Percentiles rank a stretch among this genome's conserved stretches.
phyloP scores from a whole-genome alignment of 1,284 basidiomycete species.

The Sporisorium sorghi region DNA sequence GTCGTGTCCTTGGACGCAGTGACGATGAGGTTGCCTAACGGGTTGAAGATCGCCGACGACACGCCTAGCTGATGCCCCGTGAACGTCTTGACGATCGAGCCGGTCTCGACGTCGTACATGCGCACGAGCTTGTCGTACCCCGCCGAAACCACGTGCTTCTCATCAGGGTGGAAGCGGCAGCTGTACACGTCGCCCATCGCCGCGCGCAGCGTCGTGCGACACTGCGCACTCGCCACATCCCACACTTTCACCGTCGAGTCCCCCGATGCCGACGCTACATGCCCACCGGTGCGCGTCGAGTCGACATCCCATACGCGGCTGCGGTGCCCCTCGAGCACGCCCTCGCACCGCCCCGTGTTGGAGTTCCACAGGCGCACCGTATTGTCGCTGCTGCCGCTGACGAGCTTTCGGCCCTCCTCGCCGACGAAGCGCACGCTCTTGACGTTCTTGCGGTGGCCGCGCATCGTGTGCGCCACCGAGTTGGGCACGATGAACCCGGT shows the following conservation, averaged over 20 bases:
- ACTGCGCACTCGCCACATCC: slow-evolving; percentile 59
- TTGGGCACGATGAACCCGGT: slow-evolving; percentile 61
- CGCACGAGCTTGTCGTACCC: slow-evolving; percentile 72
- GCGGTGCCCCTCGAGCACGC: slow-evolving; percentile 69
- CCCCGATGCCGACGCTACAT: slow-evolving; percentile 70
- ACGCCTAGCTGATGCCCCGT: slow-evolving; percentile 72
- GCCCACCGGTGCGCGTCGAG: slow-evolving; percentile 56
- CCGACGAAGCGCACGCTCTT: slow-evolving; percentile 72
- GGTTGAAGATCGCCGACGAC: slow-evolving; percentile 71
- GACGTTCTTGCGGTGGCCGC: slow-evolving; percentile 71
- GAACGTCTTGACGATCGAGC: slow-evolving; percentile 71
- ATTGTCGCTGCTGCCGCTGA: slow-evolving; percentile 71
- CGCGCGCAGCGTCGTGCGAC: slow-evolving; percentile 43
- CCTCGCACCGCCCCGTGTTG: slow-evolving; percentile 59
- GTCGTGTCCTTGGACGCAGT: slow-evolving; percentile 72
- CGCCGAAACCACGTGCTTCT: slow-evolving; percentile 70
- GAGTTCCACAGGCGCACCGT: slow-evolving; percentile 62
- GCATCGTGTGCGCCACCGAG: slow-evolving; percentile 57
- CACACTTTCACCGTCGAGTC: slow-evolving; percentile 72
- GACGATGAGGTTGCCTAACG: slow-evolving; percentile 71
- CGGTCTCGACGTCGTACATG: slow-evolving; percentile 71
- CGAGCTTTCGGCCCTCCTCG: slow-evolving; percentile 66
- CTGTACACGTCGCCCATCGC: slow-evolving; percentile 71
- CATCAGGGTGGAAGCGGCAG: slow-evolving; percentile 70
- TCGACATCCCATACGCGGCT: slow-evolving; percentile 72